Conservation (phyloP, 2,329 filamentous ascomycete genomes). For the Myriosclerotinia scirpicola region DNA sequence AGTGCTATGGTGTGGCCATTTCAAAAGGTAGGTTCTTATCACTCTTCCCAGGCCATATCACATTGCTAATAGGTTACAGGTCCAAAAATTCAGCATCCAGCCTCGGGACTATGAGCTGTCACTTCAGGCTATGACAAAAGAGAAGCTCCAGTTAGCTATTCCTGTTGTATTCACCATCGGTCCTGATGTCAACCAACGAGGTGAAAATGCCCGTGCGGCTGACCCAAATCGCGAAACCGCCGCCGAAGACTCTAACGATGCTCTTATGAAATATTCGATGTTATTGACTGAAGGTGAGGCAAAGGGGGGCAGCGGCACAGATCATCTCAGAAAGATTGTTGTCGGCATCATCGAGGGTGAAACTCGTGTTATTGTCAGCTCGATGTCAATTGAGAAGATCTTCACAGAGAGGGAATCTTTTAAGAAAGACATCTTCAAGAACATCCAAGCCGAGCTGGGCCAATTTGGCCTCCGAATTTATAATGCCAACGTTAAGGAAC, state of each 20-base stretch:
- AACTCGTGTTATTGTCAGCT: conserved; percentile 76
- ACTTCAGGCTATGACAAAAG: conserved; percentile 83
- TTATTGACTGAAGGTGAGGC: conserved; percentile 66
- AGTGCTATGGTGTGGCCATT: conserved; percentile 71
- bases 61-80: conserved; percentile 31
- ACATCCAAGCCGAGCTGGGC: conserved; percentile 59
- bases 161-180: conserved; percentile 86
- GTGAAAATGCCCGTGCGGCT: conserved; percentile 36
- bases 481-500: conserved; percentile 77
- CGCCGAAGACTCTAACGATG: conserved; percentile 55
- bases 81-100: conserved; percentile 53
- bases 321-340: conserved; percentile 80
- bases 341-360: conserved; percentile 90
- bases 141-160: conserved; percentile 80
- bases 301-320: conserved; percentile 41
- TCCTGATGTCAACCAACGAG: conserved; percentile 66
- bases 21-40: conserved; percentile 53
- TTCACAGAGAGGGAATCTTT: conserved; percentile 76
- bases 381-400: conserved; percentile 60
- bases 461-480: conserved; percentile 78
- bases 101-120: conserved; percentile 82
- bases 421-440: conserved; percentile 71
- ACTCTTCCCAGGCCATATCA: background rate
- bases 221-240: background rate
- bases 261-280: conserved; percentile 79